Percentiles rank a stretch among this genome's conserved stretches.
Evolutionary conservation across 768 basidiomycete species (phyloP).

Genomic region (Pleurotus tuber-regium): DNA sequence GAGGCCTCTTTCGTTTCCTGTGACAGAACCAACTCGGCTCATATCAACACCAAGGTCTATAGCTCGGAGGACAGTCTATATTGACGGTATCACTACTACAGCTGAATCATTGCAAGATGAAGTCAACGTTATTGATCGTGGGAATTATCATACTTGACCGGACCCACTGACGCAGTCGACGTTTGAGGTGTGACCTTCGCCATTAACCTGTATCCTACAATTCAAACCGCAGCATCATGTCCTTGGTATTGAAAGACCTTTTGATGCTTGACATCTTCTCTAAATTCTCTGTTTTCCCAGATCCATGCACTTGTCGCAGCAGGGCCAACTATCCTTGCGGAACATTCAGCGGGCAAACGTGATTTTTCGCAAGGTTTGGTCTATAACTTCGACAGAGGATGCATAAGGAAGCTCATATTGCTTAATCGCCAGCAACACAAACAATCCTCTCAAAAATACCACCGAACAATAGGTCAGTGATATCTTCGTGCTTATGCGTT

Average conservation of each 20-base stretch:
- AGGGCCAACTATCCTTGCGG: slow-evolving; percentile 79
- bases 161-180: too few species aligned
- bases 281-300: slow-evolving; percentile 29
- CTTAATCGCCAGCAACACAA: slow-evolving; percentile 58
- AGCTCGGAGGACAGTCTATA: too few species aligned
- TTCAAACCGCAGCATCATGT: slow-evolving; percentile 27
- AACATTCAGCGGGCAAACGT: slow-evolving; percentile 75
- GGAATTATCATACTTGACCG: too few species aligned
- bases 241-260: slow-evolving; percentile 23
- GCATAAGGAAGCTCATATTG: not conserved
- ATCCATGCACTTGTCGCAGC: slow-evolving; percentile 85
- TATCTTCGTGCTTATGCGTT: slow-evolving; percentile 23
- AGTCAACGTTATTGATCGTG: too few species aligned
- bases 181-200: too few species aligned
- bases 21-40: too few species aligned
- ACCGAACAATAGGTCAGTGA: slow-evolving; percentile 68
- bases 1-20: too few species aligned
- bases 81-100: too few species aligned
- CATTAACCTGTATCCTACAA: too few species aligned
- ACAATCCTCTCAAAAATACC: slow-evolving; percentile 95
- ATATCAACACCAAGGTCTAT: too few species aligned
- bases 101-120: too few species aligned
- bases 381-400: not conserved
- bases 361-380: slow-evolving; percentile 85
- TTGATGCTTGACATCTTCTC: not conserved